A percentile compares a stretch with the other conserved stretches of the same genome.
These are phyloP conservation scores for Ceriops zippeliana DNA, from an alignment of 345 rosid species.

Conservation along the genomic window DNA sequence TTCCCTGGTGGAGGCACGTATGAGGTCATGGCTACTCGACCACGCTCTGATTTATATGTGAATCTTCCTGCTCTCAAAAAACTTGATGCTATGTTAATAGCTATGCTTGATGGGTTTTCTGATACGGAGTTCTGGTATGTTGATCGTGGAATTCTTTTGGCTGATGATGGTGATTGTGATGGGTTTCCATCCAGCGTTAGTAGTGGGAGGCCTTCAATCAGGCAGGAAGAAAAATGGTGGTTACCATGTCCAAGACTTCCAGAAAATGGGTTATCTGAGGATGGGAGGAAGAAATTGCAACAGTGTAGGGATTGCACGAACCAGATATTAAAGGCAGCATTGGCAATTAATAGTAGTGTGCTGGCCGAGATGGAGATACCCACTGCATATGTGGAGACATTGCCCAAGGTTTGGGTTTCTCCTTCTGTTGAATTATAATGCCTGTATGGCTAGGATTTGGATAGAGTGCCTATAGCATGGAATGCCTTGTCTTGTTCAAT, in stretches of 20 bases:
- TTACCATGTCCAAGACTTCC: conserved; percentile 83
- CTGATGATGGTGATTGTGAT: conserved; percentile 51
- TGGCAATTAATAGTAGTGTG: conserved; percentile 90
- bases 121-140: conserved; percentile 86
- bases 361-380: conserved; percentile 96
- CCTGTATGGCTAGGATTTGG: neutral
- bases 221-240: conserved; percentile 99
- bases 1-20: conserved; percentile 91
- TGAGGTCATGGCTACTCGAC: conserved; percentile 85
- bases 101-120: conserved; percentile 70
- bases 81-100: conserved; percentile 83
- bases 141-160: conserved; percentile 76
- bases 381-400: conserved; percentile 67
- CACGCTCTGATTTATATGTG: conserved; percentile 81
- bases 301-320: conserved; percentile 84
- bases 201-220: conserved; percentile 58
- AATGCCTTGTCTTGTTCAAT: neutral
- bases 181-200: conserved; percentile 42
- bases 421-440: neutral
- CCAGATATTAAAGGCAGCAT: conserved; percentile 93
- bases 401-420: conserved; percentile 63
- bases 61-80: conserved; percentile 96
- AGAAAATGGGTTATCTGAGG: conserved; percentile 68
- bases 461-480: too few species aligned
- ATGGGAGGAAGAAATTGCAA: conserved; percentile 70